Conservation (phyloP, 345 rosid genomes). For the Syzygium oleosum region DNA sequence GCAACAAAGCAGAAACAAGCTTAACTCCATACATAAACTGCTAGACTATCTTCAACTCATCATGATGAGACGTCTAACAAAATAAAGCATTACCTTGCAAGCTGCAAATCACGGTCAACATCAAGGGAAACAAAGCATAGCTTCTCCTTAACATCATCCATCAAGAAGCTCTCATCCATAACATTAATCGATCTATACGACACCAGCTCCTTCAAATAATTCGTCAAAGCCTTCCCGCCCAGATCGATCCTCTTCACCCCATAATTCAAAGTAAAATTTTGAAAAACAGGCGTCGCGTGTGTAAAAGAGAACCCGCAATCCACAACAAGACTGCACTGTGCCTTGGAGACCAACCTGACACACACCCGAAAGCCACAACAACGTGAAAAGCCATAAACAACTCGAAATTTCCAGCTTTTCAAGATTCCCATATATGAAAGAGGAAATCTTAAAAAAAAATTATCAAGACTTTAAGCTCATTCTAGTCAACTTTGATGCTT, state of each 20-base stretch:
- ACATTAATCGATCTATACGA: slow-evolving; percentile 75
- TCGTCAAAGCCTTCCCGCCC: slow-evolving; percentile 91
- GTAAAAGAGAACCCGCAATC: slow-evolving; percentile 92
- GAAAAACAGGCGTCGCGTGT: slow-evolving; percentile 76
- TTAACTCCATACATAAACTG: neutral
- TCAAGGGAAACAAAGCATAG: slow-evolving; percentile 88
- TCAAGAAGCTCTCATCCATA: slow-evolving; percentile 73
- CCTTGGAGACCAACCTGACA: slow-evolving; percentile 25
- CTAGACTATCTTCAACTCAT: neutral
- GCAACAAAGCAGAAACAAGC: neutral
- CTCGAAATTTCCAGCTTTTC: neutral
- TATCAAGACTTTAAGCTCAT: neutral
- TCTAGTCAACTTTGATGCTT: neutral
- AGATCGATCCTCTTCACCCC: slow-evolving; percentile 79
- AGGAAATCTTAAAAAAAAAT: neutral
- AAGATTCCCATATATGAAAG: neutral
- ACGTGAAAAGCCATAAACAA: neutral
- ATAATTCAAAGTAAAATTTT: slow-evolving; percentile 58
- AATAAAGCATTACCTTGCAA: slow-evolving; percentile 33
- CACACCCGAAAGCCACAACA: neutral
- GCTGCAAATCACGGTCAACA: slow-evolving; percentile 51
- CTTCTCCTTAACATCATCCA: slow-evolving; percentile 94
- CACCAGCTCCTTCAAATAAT: slow-evolving; percentile 79
- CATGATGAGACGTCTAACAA: neutral
- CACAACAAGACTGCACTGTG: slow-evolving; percentile 79